Conservation (phyloP, 139 green algal species). For the Picochlorum sp. region DNA sequence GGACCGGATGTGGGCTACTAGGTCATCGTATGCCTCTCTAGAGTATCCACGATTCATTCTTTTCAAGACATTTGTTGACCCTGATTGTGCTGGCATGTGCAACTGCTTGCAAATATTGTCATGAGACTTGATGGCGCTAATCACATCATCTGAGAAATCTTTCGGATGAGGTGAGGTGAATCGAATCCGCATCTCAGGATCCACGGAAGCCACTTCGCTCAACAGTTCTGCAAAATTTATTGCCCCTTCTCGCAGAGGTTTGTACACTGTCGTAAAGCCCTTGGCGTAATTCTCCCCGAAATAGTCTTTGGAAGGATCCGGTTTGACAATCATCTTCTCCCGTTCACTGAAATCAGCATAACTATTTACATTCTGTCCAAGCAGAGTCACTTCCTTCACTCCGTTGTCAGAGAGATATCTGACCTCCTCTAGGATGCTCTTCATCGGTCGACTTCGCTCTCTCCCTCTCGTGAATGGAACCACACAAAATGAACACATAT, state of each 20-base stretch:
- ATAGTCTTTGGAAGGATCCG: neutral
- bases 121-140: conserved; percentile 48
- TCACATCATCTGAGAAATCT: conserved; percentile 68
- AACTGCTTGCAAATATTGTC: conserved; percentile 79
- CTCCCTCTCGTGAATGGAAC: conserved; percentile 72
- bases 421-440: conserved; percentile 68
- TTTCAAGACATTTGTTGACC: conserved; percentile 52
- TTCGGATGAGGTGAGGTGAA: conserved; percentile 91
- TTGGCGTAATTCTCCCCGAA: conserved; percentile 20
- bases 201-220: conserved; percentile 46
- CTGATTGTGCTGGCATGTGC: conserved; percentile 88
- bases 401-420: conserved; percentile 43
- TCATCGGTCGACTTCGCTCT: conserved; percentile 60
- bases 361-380: conserved; percentile 90
- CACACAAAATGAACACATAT: conserved; percentile 90
- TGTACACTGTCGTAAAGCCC: conserved; percentile 76
- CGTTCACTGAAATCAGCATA: conserved; percentile 54
- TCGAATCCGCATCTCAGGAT: conserved; percentile 79
- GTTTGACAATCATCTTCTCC: too few species aligned
- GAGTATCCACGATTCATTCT: conserved; percentile 77
- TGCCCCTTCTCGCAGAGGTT: conserved; percentile 46
- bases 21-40: conserved; percentile 71
- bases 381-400: conserved; percentile 72
- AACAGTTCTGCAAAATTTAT: conserved; percentile 73
- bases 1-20: conserved; percentile 51